Evolutionary conservation across 495 filamentous ascomycete genomes (phyloP).

Genomic region (Aspergillus nidulans): DNA sequence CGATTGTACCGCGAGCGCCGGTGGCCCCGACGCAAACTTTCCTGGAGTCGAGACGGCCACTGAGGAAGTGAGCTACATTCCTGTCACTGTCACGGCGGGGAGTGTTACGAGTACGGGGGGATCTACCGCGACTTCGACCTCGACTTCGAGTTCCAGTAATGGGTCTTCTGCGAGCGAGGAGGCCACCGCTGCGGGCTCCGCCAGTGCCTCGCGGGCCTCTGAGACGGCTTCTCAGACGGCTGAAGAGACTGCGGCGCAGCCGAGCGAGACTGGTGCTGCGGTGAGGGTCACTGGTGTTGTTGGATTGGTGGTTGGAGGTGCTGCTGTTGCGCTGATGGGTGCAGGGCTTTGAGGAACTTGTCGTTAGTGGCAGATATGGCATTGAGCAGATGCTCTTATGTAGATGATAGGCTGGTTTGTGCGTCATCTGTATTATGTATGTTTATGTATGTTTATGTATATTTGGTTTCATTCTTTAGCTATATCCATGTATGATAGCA

Average conservation of each 20-base stretch:
- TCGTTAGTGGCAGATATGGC: no score
- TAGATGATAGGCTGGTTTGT: no score
- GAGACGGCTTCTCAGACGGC: neutral
- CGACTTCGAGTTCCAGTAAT: neutral
- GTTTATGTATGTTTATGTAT: no score
- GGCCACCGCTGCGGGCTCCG: neutral
- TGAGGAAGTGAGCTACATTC: slow-evolving; percentile 18
- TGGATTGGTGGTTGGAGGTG: slow-evolving; percentile 14
- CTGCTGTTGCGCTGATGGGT: slow-evolving; percentile 17
- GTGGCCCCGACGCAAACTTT: slow-evolving; percentile 24
- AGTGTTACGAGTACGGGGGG: slow-evolving; percentile 11
- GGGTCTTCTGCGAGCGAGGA: neutral
- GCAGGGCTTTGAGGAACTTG: no score
- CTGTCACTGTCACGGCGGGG: slow-evolving; percentile 35
- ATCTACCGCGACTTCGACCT: slow-evolving; percentile 1
- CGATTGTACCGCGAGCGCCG: slow-evolving; percentile 29
- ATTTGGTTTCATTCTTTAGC: no score
- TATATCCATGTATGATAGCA: no score
- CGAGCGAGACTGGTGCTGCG: slow-evolving; percentile 14
- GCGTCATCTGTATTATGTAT: no score
- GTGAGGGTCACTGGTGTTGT: slow-evolving; percentile 11
- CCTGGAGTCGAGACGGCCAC: slow-evolving; percentile 21
- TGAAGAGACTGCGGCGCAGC: neutral
- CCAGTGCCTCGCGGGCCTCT: neutral
- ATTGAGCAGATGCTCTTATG: no score